Conservation (phyloP, 345 rosid genomes). For the Eucalyptus lansdowneana region DNA sequence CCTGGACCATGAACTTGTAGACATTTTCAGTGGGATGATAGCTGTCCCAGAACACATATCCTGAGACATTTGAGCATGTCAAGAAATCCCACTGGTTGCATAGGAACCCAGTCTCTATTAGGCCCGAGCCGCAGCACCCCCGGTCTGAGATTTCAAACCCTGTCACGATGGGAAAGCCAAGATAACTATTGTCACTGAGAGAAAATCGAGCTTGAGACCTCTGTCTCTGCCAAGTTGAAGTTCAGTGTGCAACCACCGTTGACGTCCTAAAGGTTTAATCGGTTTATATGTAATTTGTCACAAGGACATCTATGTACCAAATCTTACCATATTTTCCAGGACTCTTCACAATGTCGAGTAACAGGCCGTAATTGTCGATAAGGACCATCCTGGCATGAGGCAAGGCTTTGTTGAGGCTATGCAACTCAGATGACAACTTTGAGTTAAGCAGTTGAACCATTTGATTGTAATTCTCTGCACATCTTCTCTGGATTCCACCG, state of each 20-base stretch:
- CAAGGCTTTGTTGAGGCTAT: neutral
- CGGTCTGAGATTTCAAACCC: no score
- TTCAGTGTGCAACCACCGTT: neutral
- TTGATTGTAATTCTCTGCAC: slow-evolving; percentile 2
- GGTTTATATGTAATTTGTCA: neutral
- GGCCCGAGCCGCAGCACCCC: no score
- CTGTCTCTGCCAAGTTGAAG: neutral
- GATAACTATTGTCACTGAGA: no score
- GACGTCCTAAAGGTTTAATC: neutral
- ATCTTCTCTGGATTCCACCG: slow-evolving; percentile 3
- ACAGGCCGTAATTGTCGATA: neutral
- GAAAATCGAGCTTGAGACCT: no score
- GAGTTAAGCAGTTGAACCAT: slow-evolving; percentile 13
- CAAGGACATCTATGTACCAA: neutral
- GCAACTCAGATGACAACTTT: neutral
- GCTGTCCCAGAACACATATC: no score
- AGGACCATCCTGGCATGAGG: neutral
- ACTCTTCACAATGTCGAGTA: slow-evolving; percentile 1
- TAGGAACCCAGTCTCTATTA: no score
- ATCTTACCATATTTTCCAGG: slow-evolving; percentile 11
- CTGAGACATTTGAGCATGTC: no score
- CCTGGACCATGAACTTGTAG: no score
- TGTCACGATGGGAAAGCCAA: no score
- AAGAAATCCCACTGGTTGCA: no score
- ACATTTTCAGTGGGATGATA: no score